Conservation (phyloP, 2,329 filamentous ascomycete genomes). For the Epichloe baconii region DNA sequence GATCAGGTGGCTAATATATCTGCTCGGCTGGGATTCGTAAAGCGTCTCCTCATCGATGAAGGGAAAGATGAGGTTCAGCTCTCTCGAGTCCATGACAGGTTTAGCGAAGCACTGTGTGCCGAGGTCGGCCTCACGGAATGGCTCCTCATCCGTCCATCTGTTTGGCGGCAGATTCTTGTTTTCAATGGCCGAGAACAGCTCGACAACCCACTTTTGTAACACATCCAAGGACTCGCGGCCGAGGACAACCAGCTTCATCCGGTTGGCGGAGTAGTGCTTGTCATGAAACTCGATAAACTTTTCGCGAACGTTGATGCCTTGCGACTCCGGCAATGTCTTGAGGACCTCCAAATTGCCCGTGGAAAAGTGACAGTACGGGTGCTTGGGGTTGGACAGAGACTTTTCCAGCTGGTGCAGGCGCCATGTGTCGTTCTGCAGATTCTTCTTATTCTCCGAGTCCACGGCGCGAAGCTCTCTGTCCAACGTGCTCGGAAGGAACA, state of each 20-base stretch:
- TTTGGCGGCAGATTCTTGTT: constrained; percentile 66
- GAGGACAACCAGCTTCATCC: constrained; percentile 82
- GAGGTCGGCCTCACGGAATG: constrained; percentile 35
- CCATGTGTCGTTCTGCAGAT: constrained; percentile 83
- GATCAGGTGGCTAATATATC: constrained; percentile 79
- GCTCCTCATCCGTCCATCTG: constrained; percentile 38
- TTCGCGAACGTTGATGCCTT: constrained; percentile 72
- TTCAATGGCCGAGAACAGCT: constrained; percentile 67
- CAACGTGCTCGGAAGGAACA: constrained; percentile 74
- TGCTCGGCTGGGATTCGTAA: constrained; percentile 68
- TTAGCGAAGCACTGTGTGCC: constrained; percentile 71
- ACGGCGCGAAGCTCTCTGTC: constrained; percentile 82
- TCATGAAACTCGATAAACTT: constrained; percentile 90
- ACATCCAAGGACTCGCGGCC: constrained; percentile 73
- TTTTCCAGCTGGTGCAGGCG: constrained; percentile 79
- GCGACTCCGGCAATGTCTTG: constrained; percentile 65
- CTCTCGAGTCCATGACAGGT: constrained; percentile 78
- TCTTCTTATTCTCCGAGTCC: constrained; percentile 96
- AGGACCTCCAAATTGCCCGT: constrained; percentile 81
- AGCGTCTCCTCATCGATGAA: constrained; percentile 73
- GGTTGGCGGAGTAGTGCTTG: constrained; percentile 82
- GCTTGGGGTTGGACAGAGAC: constrained; percentile 71
- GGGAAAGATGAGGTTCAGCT: constrained; percentile 69
- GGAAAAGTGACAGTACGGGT: constrained; percentile 84
- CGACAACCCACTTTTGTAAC: constrained; percentile 69